Percentiles rank a stretch among this genome's conserved stretches.
These are phyloP conservation scores for Salvia hispanica DNA, from an alignment of 257 asterid species.

Conservation along the genomic window DNA sequence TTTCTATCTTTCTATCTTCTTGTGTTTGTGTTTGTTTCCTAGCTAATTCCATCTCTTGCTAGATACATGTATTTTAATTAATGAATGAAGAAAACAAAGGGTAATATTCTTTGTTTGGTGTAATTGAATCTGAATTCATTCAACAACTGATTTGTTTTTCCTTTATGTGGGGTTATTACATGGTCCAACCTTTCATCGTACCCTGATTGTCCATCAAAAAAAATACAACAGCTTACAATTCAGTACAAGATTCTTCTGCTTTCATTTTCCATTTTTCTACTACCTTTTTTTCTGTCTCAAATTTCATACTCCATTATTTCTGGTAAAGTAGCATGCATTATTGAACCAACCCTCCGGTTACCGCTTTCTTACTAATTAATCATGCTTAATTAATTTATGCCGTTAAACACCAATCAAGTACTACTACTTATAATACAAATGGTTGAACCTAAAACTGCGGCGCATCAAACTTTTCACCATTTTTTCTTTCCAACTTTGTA, in stretches of 20 bases:
- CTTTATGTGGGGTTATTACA: conserved; percentile 7
- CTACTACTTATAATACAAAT: too few relatives aligned
- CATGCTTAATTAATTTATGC: background rate
- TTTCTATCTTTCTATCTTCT: too few relatives aligned
- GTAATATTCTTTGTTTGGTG: background rate
- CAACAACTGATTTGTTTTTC: background rate
- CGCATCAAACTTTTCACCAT: conserved; percentile 1
- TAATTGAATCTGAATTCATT: conserved; percentile 12
- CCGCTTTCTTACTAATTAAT: background rate
- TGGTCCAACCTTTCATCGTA: conserved; percentile 18
- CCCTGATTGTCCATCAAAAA: background rate
- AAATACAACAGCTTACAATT: background rate
- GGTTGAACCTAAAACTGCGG: conserved; percentile 12
- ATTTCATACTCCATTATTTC: background rate
- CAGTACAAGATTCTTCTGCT: conserved; percentile 20
- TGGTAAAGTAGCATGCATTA: conserved; percentile 9
- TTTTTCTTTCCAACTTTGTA: background rate
- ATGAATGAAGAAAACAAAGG: too few relatives aligned
- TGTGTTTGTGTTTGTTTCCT: too few relatives aligned
- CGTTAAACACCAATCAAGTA: background rate
- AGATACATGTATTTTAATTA: too few relatives aligned
- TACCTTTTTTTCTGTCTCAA: background rate
- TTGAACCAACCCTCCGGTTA: background rate
- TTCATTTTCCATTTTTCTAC: background rate
- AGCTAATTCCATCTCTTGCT: too few relatives aligned